Conservation (phyloP, 345 rosid species). For the Pugionium cornutum region DNA sequence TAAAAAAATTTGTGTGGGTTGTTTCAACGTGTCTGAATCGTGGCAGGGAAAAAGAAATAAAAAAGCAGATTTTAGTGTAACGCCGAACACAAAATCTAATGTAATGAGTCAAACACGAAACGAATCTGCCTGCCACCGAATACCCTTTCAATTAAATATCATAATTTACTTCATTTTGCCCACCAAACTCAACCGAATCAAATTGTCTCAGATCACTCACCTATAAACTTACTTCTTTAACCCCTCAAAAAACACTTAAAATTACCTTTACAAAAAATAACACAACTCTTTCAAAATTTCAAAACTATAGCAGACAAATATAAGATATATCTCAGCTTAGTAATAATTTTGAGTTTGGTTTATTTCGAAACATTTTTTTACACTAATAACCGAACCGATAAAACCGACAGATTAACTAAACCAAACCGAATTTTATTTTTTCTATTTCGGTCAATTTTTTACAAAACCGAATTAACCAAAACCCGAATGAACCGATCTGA, state of each 20-base stretch:
- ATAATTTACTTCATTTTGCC: constrained; percentile 3
- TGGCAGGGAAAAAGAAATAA: constrained; percentile 28
- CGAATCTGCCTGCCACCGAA: constrained; percentile 33
- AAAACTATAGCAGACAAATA: too few relatives aligned
- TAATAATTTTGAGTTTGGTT: too few relatives aligned
- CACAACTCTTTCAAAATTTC: too few relatives aligned
- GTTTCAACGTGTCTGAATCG: constrained; percentile 15
- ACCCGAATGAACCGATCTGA: too few relatives aligned
- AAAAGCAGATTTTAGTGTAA: constrained; percentile 26
- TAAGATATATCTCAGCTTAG: too few relatives aligned
- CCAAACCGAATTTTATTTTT: too few relatives aligned
- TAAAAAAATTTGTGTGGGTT: constrained; percentile 7
- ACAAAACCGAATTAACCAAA: too few relatives aligned
- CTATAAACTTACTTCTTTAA: background rate
- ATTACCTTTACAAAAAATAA: too few relatives aligned
- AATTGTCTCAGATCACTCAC: constrained; percentile 6
- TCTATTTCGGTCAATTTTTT: too few relatives aligned
- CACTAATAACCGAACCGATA: too few relatives aligned
- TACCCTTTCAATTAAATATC: background rate
- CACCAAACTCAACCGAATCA: constrained; percentile 39
- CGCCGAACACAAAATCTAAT: constrained; percentile 38
- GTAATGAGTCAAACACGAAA: constrained; percentile 38
- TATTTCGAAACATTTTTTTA: too few relatives aligned
- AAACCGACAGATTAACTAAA: too few relatives aligned
- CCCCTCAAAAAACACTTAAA: background rate